Percentiles rank a stretch among this genome's conserved stretches.
Evolutionary conservation across 2,329 filamentous ascomycete genomes (phyloP).

Genomic region (Pseudogymnoascus sp.): DNA sequence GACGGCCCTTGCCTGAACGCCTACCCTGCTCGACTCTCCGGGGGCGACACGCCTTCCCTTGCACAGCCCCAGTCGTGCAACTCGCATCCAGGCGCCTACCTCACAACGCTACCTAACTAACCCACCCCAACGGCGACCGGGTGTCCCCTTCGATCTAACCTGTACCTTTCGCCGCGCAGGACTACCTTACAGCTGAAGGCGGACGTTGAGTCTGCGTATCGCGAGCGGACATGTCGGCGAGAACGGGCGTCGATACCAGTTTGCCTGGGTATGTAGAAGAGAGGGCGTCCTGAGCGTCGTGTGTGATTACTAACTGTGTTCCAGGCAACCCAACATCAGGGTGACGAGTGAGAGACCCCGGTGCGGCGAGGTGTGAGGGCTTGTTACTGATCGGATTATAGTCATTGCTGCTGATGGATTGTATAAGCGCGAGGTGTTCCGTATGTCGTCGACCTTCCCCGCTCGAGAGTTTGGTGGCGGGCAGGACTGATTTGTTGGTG

Average conservation of each 20-base stretch:
- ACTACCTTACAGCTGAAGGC: background rate
- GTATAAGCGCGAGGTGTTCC: conserved; percentile 98
- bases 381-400: conserved; percentile 41
- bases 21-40: conserved; percentile 4
- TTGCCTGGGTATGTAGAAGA: conserved; percentile 50
- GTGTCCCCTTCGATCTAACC: background rate
- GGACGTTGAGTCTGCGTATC: background rate
- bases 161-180: too few species aligned
- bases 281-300: conserved; percentile 13
- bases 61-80: conserved; percentile 13
- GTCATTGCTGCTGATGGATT: conserved; percentile 98
- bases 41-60: conserved; percentile 3
- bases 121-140: background rate
- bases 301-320: conserved; percentile 20
- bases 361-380: background rate
- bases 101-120: background rate
- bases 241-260: conserved; percentile 47
- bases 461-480: conserved; percentile 26
- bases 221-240: conserved; percentile 20
- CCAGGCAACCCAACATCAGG: conserved; percentile 75
- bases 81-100: conserved; percentile 1
- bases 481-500: conserved; percentile 7
- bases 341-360: conserved; percentile 65
- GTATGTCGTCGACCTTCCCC: conserved; percentile 48
- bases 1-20: background rate